Evolutionary conservation across 2,329 filamentous ascomycete species (phyloP), one percentile per base, ranked within the genome.

Genomic region (Ceratocystis albifundus): DNA sequence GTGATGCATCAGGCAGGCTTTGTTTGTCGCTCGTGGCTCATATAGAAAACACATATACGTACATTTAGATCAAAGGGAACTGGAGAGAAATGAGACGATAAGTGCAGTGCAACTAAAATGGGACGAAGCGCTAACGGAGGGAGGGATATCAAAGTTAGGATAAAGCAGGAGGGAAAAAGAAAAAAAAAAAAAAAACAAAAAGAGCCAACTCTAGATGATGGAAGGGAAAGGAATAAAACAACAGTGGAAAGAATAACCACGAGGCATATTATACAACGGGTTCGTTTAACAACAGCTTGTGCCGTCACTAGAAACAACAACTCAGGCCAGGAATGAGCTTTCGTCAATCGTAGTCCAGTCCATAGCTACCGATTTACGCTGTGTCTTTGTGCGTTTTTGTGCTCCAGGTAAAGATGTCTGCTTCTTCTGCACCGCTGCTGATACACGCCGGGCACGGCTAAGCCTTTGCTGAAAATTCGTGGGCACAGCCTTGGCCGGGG

Each of bases 271-370:
- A 57, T 48, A 20, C 5, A 15, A 1, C 3, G 12, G 1, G n/a
- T 28, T 17, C 10, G 12, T 25, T 50, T 7, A 22, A 55, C 17
- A 30, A 20, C 5, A 17, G 12, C n/a, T 63, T 22, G 10, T 41
- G 3, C 36, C 10, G 12, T 12, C 1, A 41, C 10, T 41, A 41
- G 36, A 17, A 7, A 55, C n/a, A 28, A 45, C 65, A 15, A 30
- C 32, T 65, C 61, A 66, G 12, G 59, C 46, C 15, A 62, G 10
- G n/a, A 66, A 59, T 4, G 65, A 66, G 28, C 25, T 25, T 45
- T 62, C 59, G 17, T 66, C 65, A 1, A 66, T 32, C 30, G 30
- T 48, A 1, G 59, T 41, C 59, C 65, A 66, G 30, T 61, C 28
- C 65, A 66, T 53, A 17, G 22, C 22, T 20, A 25, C 12, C 25